A percentile compares a stretch with the other conserved stretches of the same genome.
phyloP scores from a whole-genome alignment of 805 yeast species.

The Ogataea zsoltii region DNA sequence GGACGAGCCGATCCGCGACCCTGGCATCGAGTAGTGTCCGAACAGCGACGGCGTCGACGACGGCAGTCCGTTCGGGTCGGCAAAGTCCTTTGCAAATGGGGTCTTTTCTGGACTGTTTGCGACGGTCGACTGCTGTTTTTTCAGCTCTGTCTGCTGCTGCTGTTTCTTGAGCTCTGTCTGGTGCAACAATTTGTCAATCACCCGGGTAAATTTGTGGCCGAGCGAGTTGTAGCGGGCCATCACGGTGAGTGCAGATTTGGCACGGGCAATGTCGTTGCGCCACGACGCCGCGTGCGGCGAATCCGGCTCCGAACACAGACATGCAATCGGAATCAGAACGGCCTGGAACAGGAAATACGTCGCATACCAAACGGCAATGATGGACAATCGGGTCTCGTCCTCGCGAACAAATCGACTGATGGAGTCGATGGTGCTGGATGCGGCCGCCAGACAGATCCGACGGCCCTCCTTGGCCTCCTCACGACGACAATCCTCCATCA shows the following conservation, averaged over 20 bases:
- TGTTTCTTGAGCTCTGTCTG: conserved; percentile 8
- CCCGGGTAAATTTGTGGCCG: conserved; percentile 45
- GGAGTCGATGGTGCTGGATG: conserved; percentile 53
- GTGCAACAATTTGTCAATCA: conserved; percentile 42
- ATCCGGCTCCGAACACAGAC: conserved; percentile 50
- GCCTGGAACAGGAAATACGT: conserved; percentile 66
- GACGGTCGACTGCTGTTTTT: neutral
- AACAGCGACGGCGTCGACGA: conserved; percentile 21
- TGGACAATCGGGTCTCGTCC: conserved; percentile 33
- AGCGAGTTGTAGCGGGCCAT: conserved; percentile 44
- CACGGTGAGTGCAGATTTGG: conserved; percentile 40
- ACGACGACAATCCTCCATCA: conserved; percentile 34
- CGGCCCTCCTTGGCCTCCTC: conserved; percentile 52
- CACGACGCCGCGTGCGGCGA: conserved; percentile 46
- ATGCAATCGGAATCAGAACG: conserved; percentile 55
- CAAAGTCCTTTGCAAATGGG: conserved; percentile 4
- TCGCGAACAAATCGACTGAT: conserved; percentile 41
- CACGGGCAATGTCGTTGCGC: conserved; percentile 43
- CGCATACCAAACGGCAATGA: conserved; percentile 61
- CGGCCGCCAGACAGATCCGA: conserved; percentile 48
- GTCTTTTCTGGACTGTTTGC: neutral
- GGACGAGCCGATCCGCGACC: conserved; percentile 12
- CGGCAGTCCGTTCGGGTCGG: conserved; percentile 15
- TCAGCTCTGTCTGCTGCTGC: neutral
- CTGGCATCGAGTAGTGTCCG: conserved; percentile 11